Percentiles rank a stretch among this genome's conserved stretches.
phyloP scores from a whole-genome alignment of 768 basidiomycete species.

The Hygrocybe punicea region DNA sequence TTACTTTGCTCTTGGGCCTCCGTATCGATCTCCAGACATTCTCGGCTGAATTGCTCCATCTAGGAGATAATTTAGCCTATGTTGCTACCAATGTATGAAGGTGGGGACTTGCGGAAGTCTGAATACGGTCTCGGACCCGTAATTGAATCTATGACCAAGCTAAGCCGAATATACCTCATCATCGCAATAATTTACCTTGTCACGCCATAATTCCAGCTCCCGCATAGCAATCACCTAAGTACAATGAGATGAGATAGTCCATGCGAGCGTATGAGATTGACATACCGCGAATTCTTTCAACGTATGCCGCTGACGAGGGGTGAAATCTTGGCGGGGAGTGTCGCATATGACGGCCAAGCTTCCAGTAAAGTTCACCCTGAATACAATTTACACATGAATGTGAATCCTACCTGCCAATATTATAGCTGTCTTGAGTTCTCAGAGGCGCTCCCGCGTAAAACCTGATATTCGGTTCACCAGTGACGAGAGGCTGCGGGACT shows the following conservation, averaged over 20 bases:
- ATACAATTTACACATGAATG: neutral
- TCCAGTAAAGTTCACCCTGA: conserved; percentile 2
- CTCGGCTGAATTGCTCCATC: conserved; percentile 96
- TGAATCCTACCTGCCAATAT: conserved; percentile 71
- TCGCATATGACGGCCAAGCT: conserved; percentile 85
- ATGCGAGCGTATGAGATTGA: conserved; percentile 22
- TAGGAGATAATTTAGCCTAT: conserved; percentile 23
- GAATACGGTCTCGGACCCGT: conserved; percentile 85
- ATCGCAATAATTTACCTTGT: conserved; percentile 56
- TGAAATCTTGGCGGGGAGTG: conserved; percentile 76
- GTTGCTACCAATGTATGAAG: neutral
- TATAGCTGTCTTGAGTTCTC: conserved; percentile 84
- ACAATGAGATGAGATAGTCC: conserved; percentile 19
- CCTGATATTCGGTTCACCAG: conserved; percentile 61
- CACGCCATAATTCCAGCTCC: conserved; percentile 93
- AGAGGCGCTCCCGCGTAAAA: conserved; percentile 93
- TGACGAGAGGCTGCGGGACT: conserved; percentile 60
- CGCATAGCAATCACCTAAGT: conserved; percentile 78
- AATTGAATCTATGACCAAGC: conserved; percentile 65
- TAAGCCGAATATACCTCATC: neutral
- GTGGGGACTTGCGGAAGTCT: conserved; percentile 63
- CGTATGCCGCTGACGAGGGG: conserved; percentile 84
- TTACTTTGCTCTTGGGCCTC: conserved; percentile 38
- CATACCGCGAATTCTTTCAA: conserved; percentile 85
- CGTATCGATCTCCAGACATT: conserved; percentile 87